A percentile compares a stretch with the other conserved stretches of the same genome.
phyloP scores from a whole-genome alignment of 139 green algal species.

The Chlorella vulgaris region DNA sequence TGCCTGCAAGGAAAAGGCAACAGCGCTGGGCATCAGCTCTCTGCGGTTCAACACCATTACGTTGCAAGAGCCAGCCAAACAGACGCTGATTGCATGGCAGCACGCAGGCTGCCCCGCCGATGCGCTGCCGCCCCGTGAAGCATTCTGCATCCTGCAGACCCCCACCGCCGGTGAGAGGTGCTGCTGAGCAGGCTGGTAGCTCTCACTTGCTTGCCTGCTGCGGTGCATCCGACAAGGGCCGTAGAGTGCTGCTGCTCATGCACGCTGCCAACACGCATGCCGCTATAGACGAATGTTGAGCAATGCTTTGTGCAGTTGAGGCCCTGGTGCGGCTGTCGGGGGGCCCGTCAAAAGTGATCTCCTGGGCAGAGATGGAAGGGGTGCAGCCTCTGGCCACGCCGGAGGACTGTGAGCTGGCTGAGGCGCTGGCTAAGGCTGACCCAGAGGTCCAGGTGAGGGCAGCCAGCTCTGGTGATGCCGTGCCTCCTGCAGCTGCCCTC shows the following conservation, averaged over 20 bases:
- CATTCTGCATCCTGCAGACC: conserved; percentile 54
- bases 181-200: neutral
- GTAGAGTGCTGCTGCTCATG: too few species aligned
- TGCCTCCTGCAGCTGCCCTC: too few species aligned
- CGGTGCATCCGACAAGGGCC: too few species aligned
- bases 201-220: too few species aligned
- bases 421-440: conserved; percentile 68
- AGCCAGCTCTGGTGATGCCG: neutral
- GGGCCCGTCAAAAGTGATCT: neutral
- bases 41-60: conserved; percentile 64
- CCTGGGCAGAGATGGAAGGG: conserved; percentile 50
- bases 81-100: conserved; percentile 54
- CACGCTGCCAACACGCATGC: too few species aligned
- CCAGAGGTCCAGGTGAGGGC: conserved; percentile 35
- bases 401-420: conserved; percentile 73
- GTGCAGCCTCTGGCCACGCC: conserved; percentile 71
- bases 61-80: conserved; percentile 62
- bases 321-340: conserved; percentile 9
- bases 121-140: conserved; percentile 34
- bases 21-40: conserved; percentile 8
- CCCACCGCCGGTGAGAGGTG: conserved; percentile 1
- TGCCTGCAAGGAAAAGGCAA: conserved; percentile 38
- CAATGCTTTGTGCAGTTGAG: conserved; percentile 1
- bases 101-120: conserved; percentile 15
- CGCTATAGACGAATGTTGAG: conserved; percentile 48